Conservation (phyloP, 2,329 filamentous ascomycete species). For the Lecanicillium sp. region DNA sequence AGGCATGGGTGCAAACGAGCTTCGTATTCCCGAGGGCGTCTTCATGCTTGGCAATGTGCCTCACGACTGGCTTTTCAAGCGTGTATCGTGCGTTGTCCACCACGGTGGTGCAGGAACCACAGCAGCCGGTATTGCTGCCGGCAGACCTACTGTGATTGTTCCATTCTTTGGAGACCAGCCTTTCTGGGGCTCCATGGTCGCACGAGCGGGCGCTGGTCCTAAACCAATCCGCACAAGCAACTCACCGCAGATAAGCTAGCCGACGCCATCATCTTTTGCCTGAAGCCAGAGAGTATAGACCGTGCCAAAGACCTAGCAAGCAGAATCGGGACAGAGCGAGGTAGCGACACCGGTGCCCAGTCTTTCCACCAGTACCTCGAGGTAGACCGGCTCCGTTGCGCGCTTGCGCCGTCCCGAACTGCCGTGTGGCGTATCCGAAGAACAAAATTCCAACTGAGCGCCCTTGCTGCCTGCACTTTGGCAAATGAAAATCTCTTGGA, state of each 20-base stretch:
- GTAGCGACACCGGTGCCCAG: slow-evolving; percentile 55
- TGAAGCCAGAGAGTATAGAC: slow-evolving; percentile 52
- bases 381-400: slow-evolving; percentile 61
- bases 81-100: slow-evolving; percentile 58
- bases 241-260: slow-evolving; percentile 61
- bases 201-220: slow-evolving; percentile 65
- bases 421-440: slow-evolving; percentile 71
- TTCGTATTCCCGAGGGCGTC: too few relatives aligned
- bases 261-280: slow-evolving; percentile 53
- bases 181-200: slow-evolving; percentile 75
- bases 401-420: slow-evolving; percentile 57
- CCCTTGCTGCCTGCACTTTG: slow-evolving; percentile 64
- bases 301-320: slow-evolving; percentile 52
- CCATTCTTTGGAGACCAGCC: slow-evolving; percentile 70
- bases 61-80: slow-evolving; percentile 68
- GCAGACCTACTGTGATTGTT: slow-evolving; percentile 63
- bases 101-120: slow-evolving; percentile 70
- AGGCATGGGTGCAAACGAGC: slow-evolving; percentile 52
- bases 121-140: slow-evolving; percentile 62
- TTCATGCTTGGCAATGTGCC: slow-evolving; percentile 58
- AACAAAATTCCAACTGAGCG: slow-evolving; percentile 60
- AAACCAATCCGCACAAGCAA: slow-evolving; percentile 59
- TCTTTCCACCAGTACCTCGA: slow-evolving; percentile 67
- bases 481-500: slow-evolving; percentile 58
- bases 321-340: slow-evolving; percentile 61